phyloP scores from a whole-genome alignment of 2,329 filamentous ascomycete genomes.

The Elsinoe perseae region DNA sequence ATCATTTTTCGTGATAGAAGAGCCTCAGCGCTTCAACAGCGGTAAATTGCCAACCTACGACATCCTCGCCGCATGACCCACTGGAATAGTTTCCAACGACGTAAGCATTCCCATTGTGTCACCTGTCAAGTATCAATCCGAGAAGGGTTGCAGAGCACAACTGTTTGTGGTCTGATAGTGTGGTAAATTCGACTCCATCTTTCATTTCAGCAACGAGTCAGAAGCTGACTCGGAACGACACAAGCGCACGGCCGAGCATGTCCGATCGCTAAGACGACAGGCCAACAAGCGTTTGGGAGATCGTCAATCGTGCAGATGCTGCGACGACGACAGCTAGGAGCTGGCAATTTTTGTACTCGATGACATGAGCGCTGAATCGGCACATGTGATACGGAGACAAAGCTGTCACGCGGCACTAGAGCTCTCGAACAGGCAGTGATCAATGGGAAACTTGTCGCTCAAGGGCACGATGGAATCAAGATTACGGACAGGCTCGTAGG shows the following conservation, averaged over 20 bases:
- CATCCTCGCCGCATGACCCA: background rate
- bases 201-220: conserved; percentile 10
- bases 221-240: background rate
- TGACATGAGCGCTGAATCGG: background rate
- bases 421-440: conserved; percentile 1
- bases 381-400: background rate
- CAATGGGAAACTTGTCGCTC: background rate
- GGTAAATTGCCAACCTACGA: conserved; percentile 2
- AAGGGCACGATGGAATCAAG: conserved; percentile 5
- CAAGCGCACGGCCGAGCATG: background rate
- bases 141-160: background rate
- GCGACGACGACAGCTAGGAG: background rate
- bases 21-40: background rate
- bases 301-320: conserved; percentile 4
- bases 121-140: background rate
- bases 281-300: background rate
- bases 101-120: background rate
- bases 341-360: background rate
- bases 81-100: background rate
- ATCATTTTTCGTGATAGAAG: background rate
- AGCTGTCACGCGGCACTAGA: background rate
- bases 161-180: background rate
- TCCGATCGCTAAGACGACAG: conserved; percentile 1
- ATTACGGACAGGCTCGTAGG: background rate
- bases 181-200: conserved; percentile 11